These are phyloP conservation scores for Suhomyces terraborum DNA, from an alignment of 1,139 yeast genomes.

Conservation along the genomic window DNA sequence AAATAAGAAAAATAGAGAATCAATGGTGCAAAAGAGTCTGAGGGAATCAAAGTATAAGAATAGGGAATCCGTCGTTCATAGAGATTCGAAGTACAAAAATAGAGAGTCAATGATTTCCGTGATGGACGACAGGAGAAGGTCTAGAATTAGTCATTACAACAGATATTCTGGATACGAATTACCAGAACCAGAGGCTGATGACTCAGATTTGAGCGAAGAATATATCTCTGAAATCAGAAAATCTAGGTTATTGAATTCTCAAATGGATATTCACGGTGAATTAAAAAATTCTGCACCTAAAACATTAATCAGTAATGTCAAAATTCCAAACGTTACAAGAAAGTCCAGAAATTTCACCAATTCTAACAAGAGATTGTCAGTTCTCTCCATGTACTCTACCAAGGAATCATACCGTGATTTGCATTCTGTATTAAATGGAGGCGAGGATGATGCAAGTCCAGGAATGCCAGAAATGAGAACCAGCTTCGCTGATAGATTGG, in stretches of 20 bases:
- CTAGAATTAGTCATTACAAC: slow-evolving; percentile 28
- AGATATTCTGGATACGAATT: slow-evolving; percentile 30
- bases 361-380: slow-evolving; percentile 67
- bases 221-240: slow-evolving; percentile 48
- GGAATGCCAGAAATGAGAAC: slow-evolving; percentile 39
- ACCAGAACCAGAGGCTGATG: slow-evolving; percentile 43
- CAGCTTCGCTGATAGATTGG: slow-evolving; percentile 48
- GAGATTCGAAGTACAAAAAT: slow-evolving; percentile 15
- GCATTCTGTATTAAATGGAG: slow-evolving; percentile 49
- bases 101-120: slow-evolving; percentile 24
- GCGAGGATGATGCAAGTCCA: slow-evolving; percentile 30
- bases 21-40: slow-evolving; percentile 23
- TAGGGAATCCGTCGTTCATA: slow-evolving; percentile 41
- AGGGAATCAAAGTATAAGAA: slow-evolving; percentile 18
- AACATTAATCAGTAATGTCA: slow-evolving; percentile 58
- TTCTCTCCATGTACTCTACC: slow-evolving; percentile 68
- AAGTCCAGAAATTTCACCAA: slow-evolving; percentile 63
- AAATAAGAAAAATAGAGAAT: slow-evolving; percentile 21
- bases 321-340: slow-evolving; percentile 70
- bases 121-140: slow-evolving; percentile 27
- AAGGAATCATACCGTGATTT: slow-evolving; percentile 65
- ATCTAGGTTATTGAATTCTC: slow-evolving; percentile 47
- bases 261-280: slow-evolving; percentile 37
- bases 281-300: slow-evolving; percentile 27
- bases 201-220: slow-evolving; percentile 46